Evolutionary conservation across 2,329 filamentous ascomycete species (phyloP), one percentile per base, ranked within the genome.

Genomic region (Colletotrichum incanum): DNA sequence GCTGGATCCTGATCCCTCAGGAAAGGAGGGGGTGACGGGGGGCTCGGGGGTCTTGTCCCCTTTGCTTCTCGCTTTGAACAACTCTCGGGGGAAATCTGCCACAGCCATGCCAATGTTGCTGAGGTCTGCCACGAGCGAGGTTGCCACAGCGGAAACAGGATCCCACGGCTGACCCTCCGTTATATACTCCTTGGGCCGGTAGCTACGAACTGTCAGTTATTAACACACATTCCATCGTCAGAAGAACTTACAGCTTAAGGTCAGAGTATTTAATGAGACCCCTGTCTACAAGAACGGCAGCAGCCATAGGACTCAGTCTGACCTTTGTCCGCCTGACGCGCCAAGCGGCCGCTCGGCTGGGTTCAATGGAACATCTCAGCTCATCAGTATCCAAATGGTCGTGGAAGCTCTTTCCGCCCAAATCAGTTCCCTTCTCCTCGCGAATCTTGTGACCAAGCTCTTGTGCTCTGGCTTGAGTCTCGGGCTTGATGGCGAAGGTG

Each of bases 51-150:
- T 71, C 47, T 72, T 66, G 39, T 75, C 65, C 11, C 72, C 55
- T 58, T 74, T 76, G 55, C 76, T 76, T 11, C 78, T 77, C 20
- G 77, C 78, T 60, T 85, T 87, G 79, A 90, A 89, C 6, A 91
- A 80, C 71, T 90, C 87, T 23, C 87, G 82, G 2, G 90, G 90
- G 75, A 92, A 88, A 77, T 97, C 94, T 1, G 93, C 93, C 50
- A 97, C 87, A 1, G 94, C 94, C 88, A 97, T 93, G 77, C 93
- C 90, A 69, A 98, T 92, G 49, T 89, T 93, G 34, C 93, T 91
- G 58, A 96, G 86, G n/a, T 95, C 96, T 7, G 93, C 93, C n/a
- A 97, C 85, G 0, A 98, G 82, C 0, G 95, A 94, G 55, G 91
- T 90, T 0, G 94, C 91, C 20, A 91, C 93, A 26, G 94, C 94